Percentiles rank a stretch among this genome's conserved stretches.
These are phyloP conservation scores for Coffea eugenioides DNA, from an alignment of 257 asterid species.

Conservation along the genomic window DNA sequence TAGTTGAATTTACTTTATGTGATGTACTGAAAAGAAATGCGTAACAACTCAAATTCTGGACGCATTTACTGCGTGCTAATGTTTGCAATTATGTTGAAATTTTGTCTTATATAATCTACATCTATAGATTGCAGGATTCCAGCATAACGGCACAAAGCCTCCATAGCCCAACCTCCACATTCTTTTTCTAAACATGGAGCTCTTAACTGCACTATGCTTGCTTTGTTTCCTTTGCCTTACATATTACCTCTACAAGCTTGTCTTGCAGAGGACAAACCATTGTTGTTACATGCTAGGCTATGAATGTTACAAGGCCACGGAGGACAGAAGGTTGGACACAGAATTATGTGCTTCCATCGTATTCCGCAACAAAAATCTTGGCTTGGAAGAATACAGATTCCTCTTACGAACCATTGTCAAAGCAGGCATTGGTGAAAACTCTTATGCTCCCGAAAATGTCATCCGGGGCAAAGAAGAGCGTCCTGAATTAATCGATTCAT, in stretches of 20 bases:
- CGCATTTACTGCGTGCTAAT: too few species aligned
- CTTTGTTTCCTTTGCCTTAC: slow-evolving; percentile 10
- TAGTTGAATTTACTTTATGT: too few species aligned
- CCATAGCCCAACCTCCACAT: background rate
- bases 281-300: slow-evolving; percentile 32
- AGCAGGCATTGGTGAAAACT: slow-evolving; percentile 38
- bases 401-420: slow-evolving; percentile 30
- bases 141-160: too few species aligned
- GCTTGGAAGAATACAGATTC: slow-evolving; percentile 28
- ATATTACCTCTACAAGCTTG: background rate
- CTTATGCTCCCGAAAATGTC: slow-evolving; percentile 32
- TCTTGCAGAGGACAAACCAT: slow-evolving; percentile 7
- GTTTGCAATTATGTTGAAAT: too few species aligned
- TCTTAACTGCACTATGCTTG: background rate
- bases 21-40: too few species aligned
- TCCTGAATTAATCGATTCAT: slow-evolving; percentile 19
- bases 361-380: slow-evolving; percentile 32
- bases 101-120: too few species aligned
- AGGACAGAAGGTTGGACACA: slow-evolving; percentile 16
- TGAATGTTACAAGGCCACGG: slow-evolving; percentile 30
- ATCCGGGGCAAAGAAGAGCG: slow-evolving; percentile 23
- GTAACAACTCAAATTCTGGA: too few species aligned
- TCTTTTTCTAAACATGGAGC: background rate
- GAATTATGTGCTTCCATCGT: slow-evolving; percentile 14
- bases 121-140: too few species aligned